phyloP scores from a whole-genome alignment of 2,329 filamentous ascomycete genomes.

The Bretziella fagacearum region DNA sequence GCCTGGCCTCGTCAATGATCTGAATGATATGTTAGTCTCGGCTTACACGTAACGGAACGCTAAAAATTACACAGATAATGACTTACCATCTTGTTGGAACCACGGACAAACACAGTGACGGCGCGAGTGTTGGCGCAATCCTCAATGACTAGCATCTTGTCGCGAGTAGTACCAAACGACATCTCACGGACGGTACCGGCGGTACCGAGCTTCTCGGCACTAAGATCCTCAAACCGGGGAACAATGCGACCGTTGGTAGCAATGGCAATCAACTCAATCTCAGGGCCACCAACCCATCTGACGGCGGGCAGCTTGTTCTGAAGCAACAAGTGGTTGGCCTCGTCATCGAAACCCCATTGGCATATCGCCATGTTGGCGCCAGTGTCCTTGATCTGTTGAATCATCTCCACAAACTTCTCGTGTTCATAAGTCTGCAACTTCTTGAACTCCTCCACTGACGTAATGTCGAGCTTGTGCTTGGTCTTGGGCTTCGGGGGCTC shows the following conservation, averaged over 20 bases:
- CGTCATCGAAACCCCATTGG: slow-evolving; percentile 98
- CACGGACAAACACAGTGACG: slow-evolving; percentile 88
- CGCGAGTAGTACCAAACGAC: slow-evolving; percentile 89
- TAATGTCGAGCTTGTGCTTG: slow-evolving; percentile 98
- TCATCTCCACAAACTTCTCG: slow-evolving; percentile 97
- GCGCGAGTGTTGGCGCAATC: slow-evolving; percentile 96
- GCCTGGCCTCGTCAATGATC: slow-evolving; percentile 98
- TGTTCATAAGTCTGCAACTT: slow-evolving; percentile 91
- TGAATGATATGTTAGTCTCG: slow-evolving; percentile 22
- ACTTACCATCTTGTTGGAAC: slow-evolving; percentile 96
- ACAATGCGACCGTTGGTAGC: slow-evolving; percentile 97
- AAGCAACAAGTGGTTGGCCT: slow-evolving; percentile 91
- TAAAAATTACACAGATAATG: not conserved
- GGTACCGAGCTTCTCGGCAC: slow-evolving; percentile 71
- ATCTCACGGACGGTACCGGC: slow-evolving; percentile 88
- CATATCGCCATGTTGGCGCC: slow-evolving; percentile 96
- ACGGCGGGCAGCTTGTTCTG: slow-evolving; percentile 94
- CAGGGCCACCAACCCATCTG: slow-evolving; percentile 92
- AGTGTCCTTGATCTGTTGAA: slow-evolving; percentile 91
- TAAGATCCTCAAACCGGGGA: slow-evolving; percentile 89
- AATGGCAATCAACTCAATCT: slow-evolving; percentile 97
- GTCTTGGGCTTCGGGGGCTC: slow-evolving; percentile 99
- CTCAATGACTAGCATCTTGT: slow-evolving; percentile 99
- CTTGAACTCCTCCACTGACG: slow-evolving; percentile 94
- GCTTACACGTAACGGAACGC: no score